Percentiles rank a stretch among this genome's conserved stretches.
phyloP scores from a whole-genome alignment of 2,329 filamentous ascomycete genomes.

The Aspergillus ochraceoroseus region DNA sequence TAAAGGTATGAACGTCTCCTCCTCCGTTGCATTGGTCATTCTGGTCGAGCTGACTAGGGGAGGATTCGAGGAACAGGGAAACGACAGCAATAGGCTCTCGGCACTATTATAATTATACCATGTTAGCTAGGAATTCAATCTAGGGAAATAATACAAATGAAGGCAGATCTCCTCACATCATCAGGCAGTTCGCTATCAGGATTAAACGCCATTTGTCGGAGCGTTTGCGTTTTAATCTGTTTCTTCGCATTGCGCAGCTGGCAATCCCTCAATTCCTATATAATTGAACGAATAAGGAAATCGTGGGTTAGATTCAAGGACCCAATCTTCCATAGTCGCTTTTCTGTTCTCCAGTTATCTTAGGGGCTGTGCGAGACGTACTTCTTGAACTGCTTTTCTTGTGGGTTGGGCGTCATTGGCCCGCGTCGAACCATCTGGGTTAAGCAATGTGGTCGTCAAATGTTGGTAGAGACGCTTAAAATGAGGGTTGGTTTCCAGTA shows the following conservation, averaged over 20 bases:
- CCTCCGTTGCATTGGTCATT: constrained; percentile 14
- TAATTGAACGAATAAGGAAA: neutral
- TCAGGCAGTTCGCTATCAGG: constrained; percentile 31
- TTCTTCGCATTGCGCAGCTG: constrained; percentile 33
- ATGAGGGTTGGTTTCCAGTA: constrained; percentile 40
- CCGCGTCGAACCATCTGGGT: constrained; percentile 40
- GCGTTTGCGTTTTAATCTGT: constrained; percentile 31
- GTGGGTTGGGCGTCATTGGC: constrained; percentile 29
- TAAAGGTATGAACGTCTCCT: constrained; percentile 29
- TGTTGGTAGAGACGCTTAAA: constrained; percentile 43
- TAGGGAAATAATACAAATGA: neutral
- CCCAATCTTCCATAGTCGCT: neutral
- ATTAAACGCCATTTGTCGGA: constrained; percentile 34
- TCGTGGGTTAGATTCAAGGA: neutral
- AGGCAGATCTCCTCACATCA: constrained; percentile 26
- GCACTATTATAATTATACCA: no score
- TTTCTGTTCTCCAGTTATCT: neutral
- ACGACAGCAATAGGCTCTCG: constrained; percentile 36
- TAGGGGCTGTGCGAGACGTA: constrained; percentile 21
- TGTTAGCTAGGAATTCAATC: neutral
- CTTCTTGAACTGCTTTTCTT: constrained; percentile 30
- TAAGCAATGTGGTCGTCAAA: constrained; percentile 36
- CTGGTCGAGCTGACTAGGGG: constrained; percentile 22
- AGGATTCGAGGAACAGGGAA: constrained; percentile 36
- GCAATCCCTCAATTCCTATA: constrained; percentile 35